Conservation (phyloP, 116 monocot genomes). For the Dioscorea cayenensis region DNA sequence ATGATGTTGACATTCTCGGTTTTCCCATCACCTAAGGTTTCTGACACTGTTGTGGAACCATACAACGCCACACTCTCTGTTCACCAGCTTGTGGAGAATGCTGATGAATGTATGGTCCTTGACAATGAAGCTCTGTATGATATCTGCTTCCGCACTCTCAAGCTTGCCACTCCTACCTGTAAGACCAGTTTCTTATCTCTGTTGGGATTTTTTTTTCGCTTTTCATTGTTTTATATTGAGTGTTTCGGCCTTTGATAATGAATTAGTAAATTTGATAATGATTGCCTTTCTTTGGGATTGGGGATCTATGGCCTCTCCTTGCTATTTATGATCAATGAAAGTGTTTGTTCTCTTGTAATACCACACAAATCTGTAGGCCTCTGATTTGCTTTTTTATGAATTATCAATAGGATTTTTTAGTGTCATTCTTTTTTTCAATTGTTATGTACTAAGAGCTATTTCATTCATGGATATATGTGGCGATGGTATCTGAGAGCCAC, state of each 20-base stretch:
- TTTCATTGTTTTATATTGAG: background rate
- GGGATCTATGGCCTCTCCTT: no score
- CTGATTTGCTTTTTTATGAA: no score
- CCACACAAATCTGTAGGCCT: no score
- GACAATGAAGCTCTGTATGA: constrained; percentile 34
- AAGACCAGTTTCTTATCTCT: background rate
- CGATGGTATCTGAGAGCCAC: no score
- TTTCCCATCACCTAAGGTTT: constrained; percentile 36
- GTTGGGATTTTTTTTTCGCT: background rate
- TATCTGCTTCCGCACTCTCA: constrained; percentile 31
- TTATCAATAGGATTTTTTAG: no score
- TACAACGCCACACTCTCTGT: constrained; percentile 35
- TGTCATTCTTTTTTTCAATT: no score
- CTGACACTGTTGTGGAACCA: constrained; percentile 35
- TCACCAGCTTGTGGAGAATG: constrained; percentile 37
- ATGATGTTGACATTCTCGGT: constrained; percentile 39
- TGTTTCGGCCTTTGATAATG: background rate
- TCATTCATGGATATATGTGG: no score
- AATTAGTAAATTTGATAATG: background rate
- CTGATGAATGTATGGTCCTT: constrained; percentile 34
- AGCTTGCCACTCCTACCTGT: constrained; percentile 36
- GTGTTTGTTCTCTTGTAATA: no score
- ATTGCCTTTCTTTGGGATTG: no score
- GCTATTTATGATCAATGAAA: no score
- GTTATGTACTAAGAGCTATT: no score